phyloP scores from a whole-genome alignment of 305 asterid species.

The Fraxinus greggii region DNA sequence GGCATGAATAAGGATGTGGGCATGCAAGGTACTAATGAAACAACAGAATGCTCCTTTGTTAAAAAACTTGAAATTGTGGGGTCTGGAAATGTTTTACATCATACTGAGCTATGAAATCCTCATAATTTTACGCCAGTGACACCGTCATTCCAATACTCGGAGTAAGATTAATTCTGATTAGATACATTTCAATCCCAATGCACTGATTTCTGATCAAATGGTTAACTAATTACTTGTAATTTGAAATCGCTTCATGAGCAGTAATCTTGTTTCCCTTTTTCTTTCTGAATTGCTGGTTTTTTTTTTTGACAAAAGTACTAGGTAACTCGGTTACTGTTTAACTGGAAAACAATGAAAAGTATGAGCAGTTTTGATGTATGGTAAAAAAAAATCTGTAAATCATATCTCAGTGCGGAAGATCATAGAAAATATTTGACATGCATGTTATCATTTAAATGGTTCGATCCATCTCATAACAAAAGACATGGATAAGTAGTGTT shows the following conservation, averaged over 20 bases:
- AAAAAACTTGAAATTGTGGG: conserved; percentile 28
- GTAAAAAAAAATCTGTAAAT: conserved; percentile 19
- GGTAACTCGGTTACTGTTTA: conserved; percentile 42
- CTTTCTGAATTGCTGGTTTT: conserved; percentile 56
- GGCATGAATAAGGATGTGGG: conserved; percentile 32
- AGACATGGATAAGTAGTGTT: too few relatives aligned
- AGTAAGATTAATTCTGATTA: conserved; percentile 40
- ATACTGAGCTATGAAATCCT: conserved; percentile 35
- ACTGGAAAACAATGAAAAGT: conserved; percentile 1
- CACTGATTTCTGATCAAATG: neutral
- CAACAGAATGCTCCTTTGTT: conserved; percentile 31
- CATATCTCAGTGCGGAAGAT: conserved; percentile 83
- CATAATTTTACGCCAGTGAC: conserved; percentile 57
- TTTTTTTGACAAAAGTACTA: conserved; percentile 97
- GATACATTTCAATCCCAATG: neutral
- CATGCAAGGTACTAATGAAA: conserved; percentile 35
- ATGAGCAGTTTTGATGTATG: conserved; percentile 14
- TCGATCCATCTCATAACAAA: too few relatives aligned
- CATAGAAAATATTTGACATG: conserved; percentile 65
- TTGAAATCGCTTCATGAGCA: neutral
- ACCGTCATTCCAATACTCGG: conserved; percentile 47
- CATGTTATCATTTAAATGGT: too few relatives aligned
- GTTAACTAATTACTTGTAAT: neutral
- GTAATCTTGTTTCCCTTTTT: neutral
- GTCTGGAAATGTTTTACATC: conserved; percentile 31